phyloP scores from a whole-genome alignment of 805 yeast genomes.

The Cephaloascus fragrans region DNA sequence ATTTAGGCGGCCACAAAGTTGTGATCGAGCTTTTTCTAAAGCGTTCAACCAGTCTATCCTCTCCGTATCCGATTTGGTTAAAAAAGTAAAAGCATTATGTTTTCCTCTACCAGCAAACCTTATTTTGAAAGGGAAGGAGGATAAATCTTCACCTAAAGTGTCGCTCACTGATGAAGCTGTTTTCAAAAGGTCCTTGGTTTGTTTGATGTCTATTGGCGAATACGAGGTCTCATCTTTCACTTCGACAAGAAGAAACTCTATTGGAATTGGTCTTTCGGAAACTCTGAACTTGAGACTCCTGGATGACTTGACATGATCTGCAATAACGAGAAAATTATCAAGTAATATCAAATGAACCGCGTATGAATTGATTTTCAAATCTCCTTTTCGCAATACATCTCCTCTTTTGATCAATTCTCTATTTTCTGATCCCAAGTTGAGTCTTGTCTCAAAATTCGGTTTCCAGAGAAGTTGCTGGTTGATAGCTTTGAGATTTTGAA shows the following conservation, averaged over 20 bases:
- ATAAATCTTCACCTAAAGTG: constrained; percentile 7
- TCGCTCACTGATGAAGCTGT: background rate
- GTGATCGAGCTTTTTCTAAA: constrained; percentile 37
- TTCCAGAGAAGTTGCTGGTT: constrained; percentile 48
- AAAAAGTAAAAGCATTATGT: constrained; percentile 41
- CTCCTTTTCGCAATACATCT: constrained; percentile 50
- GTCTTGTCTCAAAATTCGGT: constrained; percentile 33
- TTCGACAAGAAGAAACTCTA: constrained; percentile 48
- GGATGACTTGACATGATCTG: constrained; percentile 38
- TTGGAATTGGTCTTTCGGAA: constrained; percentile 50
- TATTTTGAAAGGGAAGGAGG: constrained; percentile 36
- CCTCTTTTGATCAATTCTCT: constrained; percentile 54
- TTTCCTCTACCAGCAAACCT: constrained; percentile 49
- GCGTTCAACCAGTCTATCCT: constrained; percentile 49
- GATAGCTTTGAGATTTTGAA: constrained; percentile 42
- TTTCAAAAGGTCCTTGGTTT: background rate
- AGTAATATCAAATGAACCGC: constrained; percentile 45
- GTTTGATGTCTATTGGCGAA: background rate
- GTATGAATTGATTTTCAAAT: constrained; percentile 48
- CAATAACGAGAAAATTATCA: constrained; percentile 62
- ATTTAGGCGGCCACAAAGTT: constrained; percentile 15
- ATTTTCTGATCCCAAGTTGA: constrained; percentile 42
- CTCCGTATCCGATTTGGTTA: constrained; percentile 35
- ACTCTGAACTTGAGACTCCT: constrained; percentile 21
- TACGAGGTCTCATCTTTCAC: constrained; percentile 20